Evolutionary conservation across 805 yeast species (phyloP), one percentile per base, ranked within the genome.

Genomic region (Candida alai): DNA sequence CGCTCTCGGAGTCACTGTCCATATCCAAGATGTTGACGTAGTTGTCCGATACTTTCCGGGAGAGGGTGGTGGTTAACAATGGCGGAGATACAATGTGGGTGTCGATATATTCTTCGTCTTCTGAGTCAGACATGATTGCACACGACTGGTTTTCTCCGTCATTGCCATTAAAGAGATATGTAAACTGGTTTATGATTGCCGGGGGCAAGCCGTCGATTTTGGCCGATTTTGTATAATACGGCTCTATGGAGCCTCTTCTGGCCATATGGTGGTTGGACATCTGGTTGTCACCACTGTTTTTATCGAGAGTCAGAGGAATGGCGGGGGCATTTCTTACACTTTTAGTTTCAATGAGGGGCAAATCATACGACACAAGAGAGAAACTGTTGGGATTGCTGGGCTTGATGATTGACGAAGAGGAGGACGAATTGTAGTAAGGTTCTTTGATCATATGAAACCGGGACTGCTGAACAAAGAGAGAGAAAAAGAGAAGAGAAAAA

Each of bases 161-260:
- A 32, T 34, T 19, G 7, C 16, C 15, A n/a, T n/a, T n/a, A n/a
- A n/a, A n/a, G n/a, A n/a, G n/a, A 25, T 30, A 6, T 11, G 5
- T 15, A 12, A 24, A 37, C 15, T 28, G 32, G 18, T 19, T 20
- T 15, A 33, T 20, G 3, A 35, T 26, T 8, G 18, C 25, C 6
- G 42, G 42, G 3, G 39, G 39, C 10, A 31, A 26, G 6, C 30
- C 30, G 11, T 17, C 23, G 6, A 34, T 25, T 25, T 28, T 16
- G 19, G 7, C 10, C 4, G 32, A 14, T 24, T 36, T 42, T 10
- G 19, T 36, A 26, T 42, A 47, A 29, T 47, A 47, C 3, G 52
- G 52, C 14, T 47, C 52, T n/a, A 47, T 27, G 6, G 48, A 42
- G 18, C 28, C 37, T 12, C 35, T 25, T 28, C 41, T 34, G n/a